phyloP scores from a whole-genome alignment of 306 rosid genomes.

The Lathyrus tuberosus region DNA sequence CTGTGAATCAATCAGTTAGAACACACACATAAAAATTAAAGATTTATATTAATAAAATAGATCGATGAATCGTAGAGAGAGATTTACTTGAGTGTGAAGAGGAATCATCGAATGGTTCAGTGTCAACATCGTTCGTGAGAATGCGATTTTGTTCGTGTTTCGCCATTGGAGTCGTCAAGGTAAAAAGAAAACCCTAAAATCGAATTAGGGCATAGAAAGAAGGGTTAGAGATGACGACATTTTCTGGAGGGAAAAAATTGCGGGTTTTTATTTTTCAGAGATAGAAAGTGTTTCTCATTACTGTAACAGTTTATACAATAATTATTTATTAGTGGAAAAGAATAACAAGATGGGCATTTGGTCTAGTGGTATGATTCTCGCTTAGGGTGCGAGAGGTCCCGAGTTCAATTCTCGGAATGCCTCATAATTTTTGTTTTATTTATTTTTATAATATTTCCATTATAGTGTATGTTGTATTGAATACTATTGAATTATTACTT shows the following conservation, averaged over 20 bases:
- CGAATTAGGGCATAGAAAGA: slow-evolving; percentile 21
- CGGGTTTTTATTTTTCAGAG: not conserved
- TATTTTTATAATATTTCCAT: too few relatives aligned
- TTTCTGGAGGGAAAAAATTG: slow-evolving; percentile 72
- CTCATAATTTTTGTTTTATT: not conserved
- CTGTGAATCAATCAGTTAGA: slow-evolving; percentile 33
- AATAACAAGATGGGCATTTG: slow-evolving; percentile 29
- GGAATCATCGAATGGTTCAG: slow-evolving; percentile 53
- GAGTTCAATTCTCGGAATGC: slow-evolving; percentile 62
- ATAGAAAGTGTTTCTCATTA: not conserved
- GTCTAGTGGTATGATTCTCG: slow-evolving; percentile 64
- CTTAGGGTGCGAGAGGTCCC: slow-evolving; percentile 63
- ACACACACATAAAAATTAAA: not conserved
- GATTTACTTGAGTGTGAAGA: slow-evolving; percentile 36
- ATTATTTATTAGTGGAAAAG: fast-evolving
- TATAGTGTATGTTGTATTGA: too few relatives aligned
- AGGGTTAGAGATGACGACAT: not conserved
- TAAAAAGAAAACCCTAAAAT: slow-evolving; percentile 30
- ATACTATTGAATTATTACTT: too few relatives aligned
- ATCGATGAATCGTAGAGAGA: not conserved
- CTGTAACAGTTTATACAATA: not conserved
- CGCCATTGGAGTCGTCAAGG: slow-evolving; percentile 39
- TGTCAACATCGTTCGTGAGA: slow-evolving; percentile 29
- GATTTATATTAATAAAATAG: not conserved
- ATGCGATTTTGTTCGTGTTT: slow-evolving; percentile 39